Evolutionary conservation across 2,329 filamentous ascomycete species (phyloP).

Genomic region (Aspergillus sp.): DNA sequence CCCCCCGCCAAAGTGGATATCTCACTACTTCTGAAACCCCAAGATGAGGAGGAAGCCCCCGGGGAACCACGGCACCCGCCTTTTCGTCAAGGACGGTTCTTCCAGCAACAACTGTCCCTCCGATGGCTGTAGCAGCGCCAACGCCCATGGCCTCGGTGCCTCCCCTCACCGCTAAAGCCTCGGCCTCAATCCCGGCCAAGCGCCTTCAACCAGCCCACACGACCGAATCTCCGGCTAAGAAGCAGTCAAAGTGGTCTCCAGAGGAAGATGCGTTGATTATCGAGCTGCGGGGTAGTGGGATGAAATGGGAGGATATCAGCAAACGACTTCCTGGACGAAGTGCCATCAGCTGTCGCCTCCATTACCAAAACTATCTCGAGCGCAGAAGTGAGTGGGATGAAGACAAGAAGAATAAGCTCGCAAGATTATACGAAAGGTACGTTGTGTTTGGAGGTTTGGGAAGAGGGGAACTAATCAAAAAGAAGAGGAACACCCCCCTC

Average conservation of each 20-base stretch:
- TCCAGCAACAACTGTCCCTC: conserved; percentile 24
- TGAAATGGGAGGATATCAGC: conserved; percentile 99
- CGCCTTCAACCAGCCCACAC: conserved; percentile 44
- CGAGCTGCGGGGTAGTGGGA: conserved; percentile 78
- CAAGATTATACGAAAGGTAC: conserved; percentile 90
- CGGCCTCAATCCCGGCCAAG: conserved; percentile 29
- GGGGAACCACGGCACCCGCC: conserved; percentile 26
- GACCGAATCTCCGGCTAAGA: conserved; percentile 69
- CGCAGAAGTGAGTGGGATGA: conserved; percentile 93
- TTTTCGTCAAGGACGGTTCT: conserved; percentile 24
- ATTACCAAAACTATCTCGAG: conserved; percentile 97
- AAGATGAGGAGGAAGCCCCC: conserved; percentile 34
- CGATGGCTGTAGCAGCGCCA: conserved; percentile 18
- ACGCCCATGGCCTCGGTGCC: conserved; percentile 20
- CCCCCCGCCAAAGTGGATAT: conserved; percentile 82
- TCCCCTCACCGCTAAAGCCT: conserved; percentile 26
- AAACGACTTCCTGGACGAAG: conserved; percentile 85
- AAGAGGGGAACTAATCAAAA: too few species aligned
- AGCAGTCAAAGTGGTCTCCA: conserved; percentile 93
- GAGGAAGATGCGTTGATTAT: conserved; percentile 94
- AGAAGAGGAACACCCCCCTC: too few species aligned
- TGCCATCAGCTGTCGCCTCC: conserved; percentile 87
- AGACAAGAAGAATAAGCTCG: conserved; percentile 94
- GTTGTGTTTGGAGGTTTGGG: too few species aligned
- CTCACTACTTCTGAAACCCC: conserved; percentile 74